Percentiles rank a stretch among this genome's conserved stretches.
Evolutionary conservation across 371 early-diverging fungal genomes (phyloP).

Genomic region (Mycotypha africana): DNA sequence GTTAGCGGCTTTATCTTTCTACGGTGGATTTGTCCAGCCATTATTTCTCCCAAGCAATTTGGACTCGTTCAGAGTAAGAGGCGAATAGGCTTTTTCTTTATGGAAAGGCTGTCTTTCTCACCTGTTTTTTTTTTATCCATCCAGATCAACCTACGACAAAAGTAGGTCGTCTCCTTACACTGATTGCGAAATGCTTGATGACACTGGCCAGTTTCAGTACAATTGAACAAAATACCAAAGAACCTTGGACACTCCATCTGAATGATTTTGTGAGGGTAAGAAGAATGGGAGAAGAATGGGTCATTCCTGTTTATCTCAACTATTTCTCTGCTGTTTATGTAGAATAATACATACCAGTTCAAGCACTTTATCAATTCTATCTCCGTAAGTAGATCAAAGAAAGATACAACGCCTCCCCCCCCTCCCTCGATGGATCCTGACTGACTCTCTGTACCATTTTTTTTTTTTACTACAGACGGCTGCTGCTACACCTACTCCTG

Average conservation of each 20-base stretch:
- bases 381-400: conserved; percentile 16
- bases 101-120: background rate
- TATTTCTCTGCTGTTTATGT: no score
- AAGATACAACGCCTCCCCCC: no score
- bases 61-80: conserved; percentile 53
- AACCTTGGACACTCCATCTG: conserved; percentile 73
- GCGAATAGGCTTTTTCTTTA: background rate
- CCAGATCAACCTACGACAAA: conserved; percentile 60
- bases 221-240: conserved; percentile 69
- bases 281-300: background rate
- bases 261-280: conserved; percentile 49
- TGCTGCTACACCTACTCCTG: no score
- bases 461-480: no score
- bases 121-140: no score
- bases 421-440: no score
- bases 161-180: conserved; percentile 64
- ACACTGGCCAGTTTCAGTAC: conserved; percentile 65
- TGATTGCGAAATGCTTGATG: conserved; percentile 80
- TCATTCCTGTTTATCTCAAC: background rate
- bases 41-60: conserved; percentile 79
- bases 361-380: conserved; percentile 29
- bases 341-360: conserved; percentile 29
- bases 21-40: conserved; percentile 80
- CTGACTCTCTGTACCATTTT: no score
- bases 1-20: conserved; percentile 79